These are phyloP conservation scores for Talaromyces sp. DNA, from an alignment of 2,329 filamentous ascomycete species.

Conservation along the genomic window DNA sequence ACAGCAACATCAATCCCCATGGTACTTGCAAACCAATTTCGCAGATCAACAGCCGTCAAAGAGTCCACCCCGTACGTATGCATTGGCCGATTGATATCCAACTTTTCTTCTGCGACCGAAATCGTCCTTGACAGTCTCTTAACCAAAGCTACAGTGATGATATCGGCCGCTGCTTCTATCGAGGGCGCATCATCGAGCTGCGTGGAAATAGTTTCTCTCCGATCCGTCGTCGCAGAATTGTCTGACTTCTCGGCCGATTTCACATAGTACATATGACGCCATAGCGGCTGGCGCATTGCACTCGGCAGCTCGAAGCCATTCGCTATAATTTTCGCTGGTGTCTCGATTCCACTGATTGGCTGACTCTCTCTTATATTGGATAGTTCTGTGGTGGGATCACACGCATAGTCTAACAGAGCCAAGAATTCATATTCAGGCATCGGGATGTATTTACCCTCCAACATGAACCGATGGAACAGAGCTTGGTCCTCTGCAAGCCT, in stretches of 20 bases:
- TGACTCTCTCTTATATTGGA: not conserved
- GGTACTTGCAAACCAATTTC: not conserved
- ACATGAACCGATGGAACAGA: slow-evolving; percentile 8
- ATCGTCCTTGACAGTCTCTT: not conserved
- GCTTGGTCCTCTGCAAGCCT: not conserved
- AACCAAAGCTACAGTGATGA: not conserved
- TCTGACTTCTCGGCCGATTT: not conserved
- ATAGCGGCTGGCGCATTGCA: not conserved
- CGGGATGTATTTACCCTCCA: slow-evolving; percentile 7
- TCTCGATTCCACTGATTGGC: not conserved
- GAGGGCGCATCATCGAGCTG: not conserved
- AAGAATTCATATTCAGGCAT: slow-evolving; percentile 7
- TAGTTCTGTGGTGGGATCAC: not conserved
- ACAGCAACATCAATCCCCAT: not conserved
- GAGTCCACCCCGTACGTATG: not conserved
- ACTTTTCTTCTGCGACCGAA: not conserved
- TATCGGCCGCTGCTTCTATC: not conserved
- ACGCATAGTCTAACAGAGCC: slow-evolving; percentile 2
- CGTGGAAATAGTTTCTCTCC: not conserved
- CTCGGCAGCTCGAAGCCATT: not conserved
- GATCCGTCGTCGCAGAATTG: not conserved
- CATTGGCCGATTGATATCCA: not conserved
- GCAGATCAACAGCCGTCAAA: not conserved
- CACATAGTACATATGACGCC: not conserved
- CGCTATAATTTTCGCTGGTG: not conserved